phyloP scores from a whole-genome alignment of 2,329 filamentous ascomycete species.

The Penicillium sp. region DNA sequence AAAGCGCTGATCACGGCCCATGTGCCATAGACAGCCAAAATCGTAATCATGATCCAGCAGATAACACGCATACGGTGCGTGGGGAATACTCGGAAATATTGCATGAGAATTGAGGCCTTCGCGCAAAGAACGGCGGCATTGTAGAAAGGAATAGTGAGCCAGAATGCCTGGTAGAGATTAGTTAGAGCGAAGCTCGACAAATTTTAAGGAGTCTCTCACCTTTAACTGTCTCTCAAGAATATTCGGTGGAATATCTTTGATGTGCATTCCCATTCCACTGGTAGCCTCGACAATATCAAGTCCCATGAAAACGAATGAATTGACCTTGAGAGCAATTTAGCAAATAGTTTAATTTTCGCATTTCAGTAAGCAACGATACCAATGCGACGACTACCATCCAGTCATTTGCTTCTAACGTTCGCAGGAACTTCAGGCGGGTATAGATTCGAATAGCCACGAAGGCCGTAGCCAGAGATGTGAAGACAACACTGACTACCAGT shows the following conservation, averaged over 20 bases:
- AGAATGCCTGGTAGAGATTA: conserved; percentile 35
- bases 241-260: conserved; percentile 32
- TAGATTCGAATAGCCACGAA: conserved; percentile 39
- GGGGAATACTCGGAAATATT: conserved; percentile 54
- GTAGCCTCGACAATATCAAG: conserved; percentile 39
- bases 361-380: conserved; percentile 26
- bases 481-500: conserved; percentile 35
- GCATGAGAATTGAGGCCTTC: conserved; percentile 54
- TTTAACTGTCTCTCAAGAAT: conserved; percentile 39
- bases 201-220: conserved; percentile 21
- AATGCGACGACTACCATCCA: conserved; percentile 42
- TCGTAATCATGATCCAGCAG: conserved; percentile 43
- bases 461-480: conserved; percentile 34
- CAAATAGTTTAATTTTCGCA: not conserved
- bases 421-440: conserved; percentile 36
- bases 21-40: conserved; percentile 39
- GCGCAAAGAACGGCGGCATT: conserved; percentile 44
- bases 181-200: not conserved
- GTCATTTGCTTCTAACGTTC: conserved; percentile 41
- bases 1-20: conserved; percentile 43
- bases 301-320: conserved; percentile 40
- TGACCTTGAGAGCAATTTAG: conserved; percentile 22
- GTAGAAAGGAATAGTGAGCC: conserved; percentile 45
- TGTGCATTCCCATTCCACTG: conserved; percentile 42
- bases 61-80: conserved; percentile 38